Evolutionary conservation across 495 filamentous ascomycete species (phyloP).

Genomic region (Bombardia bombarda): DNA sequence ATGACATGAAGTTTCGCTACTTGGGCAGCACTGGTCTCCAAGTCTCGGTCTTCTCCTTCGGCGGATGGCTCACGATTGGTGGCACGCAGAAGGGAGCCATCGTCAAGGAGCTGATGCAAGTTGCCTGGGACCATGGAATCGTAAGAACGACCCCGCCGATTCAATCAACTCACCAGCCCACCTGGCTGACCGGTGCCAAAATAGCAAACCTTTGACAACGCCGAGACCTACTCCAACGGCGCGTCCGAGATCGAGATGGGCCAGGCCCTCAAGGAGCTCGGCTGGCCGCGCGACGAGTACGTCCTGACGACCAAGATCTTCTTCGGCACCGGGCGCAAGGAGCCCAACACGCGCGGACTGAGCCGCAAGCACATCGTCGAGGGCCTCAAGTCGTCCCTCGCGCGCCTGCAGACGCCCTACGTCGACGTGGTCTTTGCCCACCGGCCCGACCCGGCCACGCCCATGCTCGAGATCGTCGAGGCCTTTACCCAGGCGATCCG

Average conservation of each 20-base stretch:
- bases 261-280: constrained; percentile 54
- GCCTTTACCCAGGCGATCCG: constrained; percentile 77
- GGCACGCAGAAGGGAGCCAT: constrained; percentile 35
- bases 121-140: constrained; percentile 49
- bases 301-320: constrained; percentile 78
- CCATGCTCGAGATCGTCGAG: constrained; percentile 81
- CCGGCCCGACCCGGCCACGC: constrained; percentile 71
- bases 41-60: constrained; percentile 59
- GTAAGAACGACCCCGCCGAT: constrained; percentile 11
- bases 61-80: constrained; percentile 48
- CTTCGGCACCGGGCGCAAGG: constrained; percentile 28
- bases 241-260: constrained; percentile 71
- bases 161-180: not conserved
- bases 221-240: constrained; percentile 56
- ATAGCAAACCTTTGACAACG: constrained; percentile 53
- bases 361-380: constrained; percentile 65
- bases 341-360: constrained; percentile 64
- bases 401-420: constrained; percentile 63
- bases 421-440: constrained; percentile 83
- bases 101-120: constrained; percentile 33
- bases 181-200: too few species aligned
- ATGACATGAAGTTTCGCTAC: constrained; percentile 59
- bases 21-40: constrained; percentile 62
- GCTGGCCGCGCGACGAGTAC: constrained; percentile 72
- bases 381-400: constrained; percentile 50